Percentiles rank a stretch among this genome's conserved stretches.
Conservation (phyloP, 306 rosid genomes). For the Psophocarpus tetragonolobus region DNA sequence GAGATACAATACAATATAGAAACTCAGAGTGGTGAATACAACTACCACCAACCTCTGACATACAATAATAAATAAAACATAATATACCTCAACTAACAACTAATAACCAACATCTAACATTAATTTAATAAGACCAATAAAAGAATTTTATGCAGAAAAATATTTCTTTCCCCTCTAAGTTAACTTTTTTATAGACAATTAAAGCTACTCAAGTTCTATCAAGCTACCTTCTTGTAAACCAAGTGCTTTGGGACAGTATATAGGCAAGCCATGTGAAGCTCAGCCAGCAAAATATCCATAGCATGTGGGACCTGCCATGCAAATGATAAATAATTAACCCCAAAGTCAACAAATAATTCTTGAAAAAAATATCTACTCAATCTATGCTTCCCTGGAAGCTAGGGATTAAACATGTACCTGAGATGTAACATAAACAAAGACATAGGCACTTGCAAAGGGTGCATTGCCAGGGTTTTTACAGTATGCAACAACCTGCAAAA, state of each 20-base stretch:
- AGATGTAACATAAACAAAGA: slow-evolving; percentile 78
- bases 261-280: slow-evolving; percentile 76
- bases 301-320: slow-evolving; percentile 65
- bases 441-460: slow-evolving; percentile 69
- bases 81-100: no score
- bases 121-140: background rate
- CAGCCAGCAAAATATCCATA: slow-evolving; percentile 86
- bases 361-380: background rate
- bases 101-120: no score
- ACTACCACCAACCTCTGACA: no score
- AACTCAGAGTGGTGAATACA: no score
- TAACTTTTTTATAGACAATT: background rate
- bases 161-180: background rate
- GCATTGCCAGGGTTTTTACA: slow-evolving; percentile 53
- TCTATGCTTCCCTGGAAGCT: slow-evolving; percentile 21
- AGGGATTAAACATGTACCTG: slow-evolving; percentile 57
- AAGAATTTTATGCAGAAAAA: slow-evolving; percentile 15
- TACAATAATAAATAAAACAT: no score
- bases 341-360: slow-evolving; percentile 14
- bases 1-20: no score
- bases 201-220: slow-evolving; percentile 27
- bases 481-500: slow-evolving; percentile 62
- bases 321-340: slow-evolving; percentile 24
- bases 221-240: slow-evolving; percentile 58
- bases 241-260: slow-evolving; percentile 92